These are phyloP conservation scores for Starmerella tilneyi DNA, from an alignment of 805 yeast genomes.

Conservation along the genomic window DNA sequence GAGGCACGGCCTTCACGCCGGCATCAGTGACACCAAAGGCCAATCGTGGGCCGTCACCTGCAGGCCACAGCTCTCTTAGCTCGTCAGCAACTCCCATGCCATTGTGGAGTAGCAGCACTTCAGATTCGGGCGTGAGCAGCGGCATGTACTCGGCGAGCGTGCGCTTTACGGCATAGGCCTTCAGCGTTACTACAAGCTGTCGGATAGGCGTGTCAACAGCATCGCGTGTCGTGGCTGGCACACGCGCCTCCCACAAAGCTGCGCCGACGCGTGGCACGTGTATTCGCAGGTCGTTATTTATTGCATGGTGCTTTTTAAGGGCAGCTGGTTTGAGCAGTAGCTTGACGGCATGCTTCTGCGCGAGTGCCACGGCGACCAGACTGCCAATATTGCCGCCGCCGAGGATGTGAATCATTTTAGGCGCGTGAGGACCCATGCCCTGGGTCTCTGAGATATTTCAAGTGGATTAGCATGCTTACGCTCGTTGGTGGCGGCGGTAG, in stretches of 20 bases:
- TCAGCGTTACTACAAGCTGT: constrained; percentile 64
- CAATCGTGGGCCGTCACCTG: constrained; percentile 43
- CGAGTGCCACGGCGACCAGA: constrained; percentile 39
- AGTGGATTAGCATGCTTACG: too few relatives aligned
- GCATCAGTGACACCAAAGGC: constrained; percentile 74
- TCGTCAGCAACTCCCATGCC: constrained; percentile 66
- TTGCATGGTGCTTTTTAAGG: constrained; percentile 34
- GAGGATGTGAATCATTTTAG: constrained; percentile 30
- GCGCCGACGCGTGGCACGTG: constrained; percentile 32
- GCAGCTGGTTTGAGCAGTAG: constrained; percentile 38
- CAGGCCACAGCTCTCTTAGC: constrained; percentile 47
- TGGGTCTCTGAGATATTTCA: too few relatives aligned
- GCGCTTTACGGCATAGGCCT: constrained; percentile 58
- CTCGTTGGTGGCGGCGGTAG: too few relatives aligned
- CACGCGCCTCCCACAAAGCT: constrained; percentile 27
- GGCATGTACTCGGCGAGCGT: constrained; percentile 52
- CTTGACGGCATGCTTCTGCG: constrained; percentile 33
- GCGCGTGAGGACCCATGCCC: constrained; percentile 1
- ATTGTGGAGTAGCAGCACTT: constrained; percentile 65
- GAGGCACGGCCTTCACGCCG: constrained; percentile 53
- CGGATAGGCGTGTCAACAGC: constrained; percentile 32
- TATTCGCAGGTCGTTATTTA: constrained; percentile 11
- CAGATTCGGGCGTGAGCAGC: constrained; percentile 41
- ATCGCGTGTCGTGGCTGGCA: constrained; percentile 20
- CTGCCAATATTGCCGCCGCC: constrained; percentile 50